Percentiles rank a stretch among this genome's conserved stretches.
Conservation (phyloP, 305 asterid species). For the Plantago lanceolata region DNA sequence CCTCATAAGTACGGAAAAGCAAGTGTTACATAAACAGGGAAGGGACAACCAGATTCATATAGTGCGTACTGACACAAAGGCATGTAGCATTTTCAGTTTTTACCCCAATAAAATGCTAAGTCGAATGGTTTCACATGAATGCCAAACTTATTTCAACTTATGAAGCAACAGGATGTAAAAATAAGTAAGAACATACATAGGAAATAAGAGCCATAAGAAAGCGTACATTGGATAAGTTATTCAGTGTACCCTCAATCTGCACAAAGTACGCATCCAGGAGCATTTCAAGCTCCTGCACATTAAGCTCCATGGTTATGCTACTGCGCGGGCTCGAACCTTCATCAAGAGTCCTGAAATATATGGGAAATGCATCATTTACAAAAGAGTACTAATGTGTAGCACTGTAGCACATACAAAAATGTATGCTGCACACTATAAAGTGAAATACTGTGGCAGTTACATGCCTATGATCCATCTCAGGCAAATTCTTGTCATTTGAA, state of each 20-base stretch:
- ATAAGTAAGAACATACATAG: too few species aligned
- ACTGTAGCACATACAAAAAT: too few species aligned
- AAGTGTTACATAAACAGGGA: neutral
- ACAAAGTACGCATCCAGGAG: conserved; percentile 91
- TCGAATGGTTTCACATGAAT: neutral
- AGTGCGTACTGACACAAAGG: too few species aligned
- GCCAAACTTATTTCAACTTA: too few species aligned
- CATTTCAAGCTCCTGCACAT: conserved; percentile 94
- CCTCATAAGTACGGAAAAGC: neutral
- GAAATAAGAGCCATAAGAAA: neutral
- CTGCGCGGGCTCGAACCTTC: conserved; percentile 32
- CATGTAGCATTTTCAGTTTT: too few species aligned
- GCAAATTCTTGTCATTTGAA: conserved; percentile 38
- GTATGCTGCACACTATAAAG: neutral
- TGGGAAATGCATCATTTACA: neutral
- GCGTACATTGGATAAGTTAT: conserved; percentile 64
- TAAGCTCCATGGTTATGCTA: conserved; percentile 43
- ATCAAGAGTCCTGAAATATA: neutral
- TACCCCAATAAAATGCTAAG: too few species aligned
- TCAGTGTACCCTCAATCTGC: conserved; percentile 80
- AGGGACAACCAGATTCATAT: too few species aligned
- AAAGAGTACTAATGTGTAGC: too few species aligned
- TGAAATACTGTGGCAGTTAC: neutral
- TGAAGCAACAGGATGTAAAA: too few species aligned
- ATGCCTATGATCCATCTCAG: conserved; percentile 20